Percentiles rank a stretch among this genome's conserved stretches.
Conservation (phyloP, 1,284 basidiomycete genomes). For the Sphaerobolus stellatus region DNA sequence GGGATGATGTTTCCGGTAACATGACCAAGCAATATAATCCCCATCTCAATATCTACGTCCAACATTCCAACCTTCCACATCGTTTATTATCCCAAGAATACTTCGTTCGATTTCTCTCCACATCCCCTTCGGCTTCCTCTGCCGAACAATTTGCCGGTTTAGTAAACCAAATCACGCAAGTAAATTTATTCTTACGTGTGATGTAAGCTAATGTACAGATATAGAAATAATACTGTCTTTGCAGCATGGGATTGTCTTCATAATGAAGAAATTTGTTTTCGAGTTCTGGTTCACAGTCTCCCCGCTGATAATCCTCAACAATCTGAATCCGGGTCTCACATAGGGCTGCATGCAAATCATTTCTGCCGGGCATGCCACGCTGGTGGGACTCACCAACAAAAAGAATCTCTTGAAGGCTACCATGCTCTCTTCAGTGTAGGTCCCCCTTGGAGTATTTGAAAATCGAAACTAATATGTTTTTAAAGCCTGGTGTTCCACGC, state of each 20-base stretch:
- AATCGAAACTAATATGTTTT: not conserved
- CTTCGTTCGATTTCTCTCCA: slow-evolving; percentile 22
- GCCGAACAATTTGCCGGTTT: not conserved
- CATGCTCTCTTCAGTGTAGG: slow-evolving; percentile 26
- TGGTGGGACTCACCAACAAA: slow-evolving; percentile 26
- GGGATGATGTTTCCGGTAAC: slow-evolving; percentile 28
- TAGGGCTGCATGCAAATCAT: slow-evolving; percentile 24
- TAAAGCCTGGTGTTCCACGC: slow-evolving; percentile 20
- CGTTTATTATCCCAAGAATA: slow-evolving; percentile 19
- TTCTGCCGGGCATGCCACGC: slow-evolving; percentile 24
- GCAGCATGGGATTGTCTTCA: slow-evolving; percentile 27
- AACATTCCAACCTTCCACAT: slow-evolving; percentile 18
- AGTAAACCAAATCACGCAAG: not conserved
- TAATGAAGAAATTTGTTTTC: slow-evolving; percentile 25
- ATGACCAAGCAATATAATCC: slow-evolving; percentile 23
- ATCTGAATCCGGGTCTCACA: slow-evolving; percentile 27
- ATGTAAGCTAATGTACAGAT: too few relatives aligned
- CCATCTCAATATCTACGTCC: slow-evolving; percentile 22
- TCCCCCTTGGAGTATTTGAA: not conserved
- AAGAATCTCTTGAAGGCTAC: slow-evolving; percentile 31
- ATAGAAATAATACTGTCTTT: slow-evolving; percentile 20
- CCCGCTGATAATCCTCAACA: slow-evolving; percentile 40
- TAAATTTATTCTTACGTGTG: too few relatives aligned
- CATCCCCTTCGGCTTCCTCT: slow-evolving; percentile 26
- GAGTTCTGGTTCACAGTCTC: slow-evolving; percentile 23